These are phyloP conservation scores for Simplicillium sp. DNA, from an alignment of 2,329 filamentous ascomycete genomes.

Conservation along the genomic window DNA sequence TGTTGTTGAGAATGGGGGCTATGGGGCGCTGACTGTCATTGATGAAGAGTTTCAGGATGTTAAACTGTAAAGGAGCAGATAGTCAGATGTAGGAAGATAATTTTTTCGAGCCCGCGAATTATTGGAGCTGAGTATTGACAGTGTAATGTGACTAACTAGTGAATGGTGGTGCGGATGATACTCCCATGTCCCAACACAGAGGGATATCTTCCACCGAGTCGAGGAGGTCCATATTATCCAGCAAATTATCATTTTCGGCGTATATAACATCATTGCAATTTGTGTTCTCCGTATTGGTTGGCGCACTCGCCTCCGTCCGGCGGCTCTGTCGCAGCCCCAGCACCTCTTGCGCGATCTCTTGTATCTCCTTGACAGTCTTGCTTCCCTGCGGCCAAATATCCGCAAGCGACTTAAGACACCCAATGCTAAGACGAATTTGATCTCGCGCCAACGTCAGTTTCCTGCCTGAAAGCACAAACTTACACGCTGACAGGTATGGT, in stretches of 20 bases:
- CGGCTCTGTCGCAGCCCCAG: background rate
- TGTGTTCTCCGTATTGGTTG: background rate
- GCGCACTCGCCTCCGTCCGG: background rate
- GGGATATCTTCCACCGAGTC: too few relatives aligned
- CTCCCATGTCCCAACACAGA: too few relatives aligned
- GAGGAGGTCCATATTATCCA: too few relatives aligned
- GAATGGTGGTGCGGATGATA: too few relatives aligned
- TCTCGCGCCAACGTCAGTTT: background rate
- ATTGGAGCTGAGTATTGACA: too few relatives aligned
- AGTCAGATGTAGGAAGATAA: too few relatives aligned
- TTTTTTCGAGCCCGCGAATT: too few relatives aligned
- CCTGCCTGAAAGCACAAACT: background rate
- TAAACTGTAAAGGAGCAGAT: slow-evolving; percentile 1
- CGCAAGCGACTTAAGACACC: background rate
- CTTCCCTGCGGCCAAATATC: background rate
- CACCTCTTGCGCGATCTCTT: background rate
- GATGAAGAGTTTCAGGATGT: slow-evolving; percentile 10
- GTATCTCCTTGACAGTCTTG: background rate
- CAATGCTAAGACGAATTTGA: background rate
- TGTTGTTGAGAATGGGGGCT: slow-evolving; percentile 9
- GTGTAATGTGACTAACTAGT: too few relatives aligned
- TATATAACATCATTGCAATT: too few relatives aligned
- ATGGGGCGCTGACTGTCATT: slow-evolving; percentile 8
- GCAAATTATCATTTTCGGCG: too few relatives aligned
- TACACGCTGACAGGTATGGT: background rate